Evolutionary conservation across 2,329 filamentous ascomycete species (phyloP).

Genomic region (Aspergillus sp.): DNA sequence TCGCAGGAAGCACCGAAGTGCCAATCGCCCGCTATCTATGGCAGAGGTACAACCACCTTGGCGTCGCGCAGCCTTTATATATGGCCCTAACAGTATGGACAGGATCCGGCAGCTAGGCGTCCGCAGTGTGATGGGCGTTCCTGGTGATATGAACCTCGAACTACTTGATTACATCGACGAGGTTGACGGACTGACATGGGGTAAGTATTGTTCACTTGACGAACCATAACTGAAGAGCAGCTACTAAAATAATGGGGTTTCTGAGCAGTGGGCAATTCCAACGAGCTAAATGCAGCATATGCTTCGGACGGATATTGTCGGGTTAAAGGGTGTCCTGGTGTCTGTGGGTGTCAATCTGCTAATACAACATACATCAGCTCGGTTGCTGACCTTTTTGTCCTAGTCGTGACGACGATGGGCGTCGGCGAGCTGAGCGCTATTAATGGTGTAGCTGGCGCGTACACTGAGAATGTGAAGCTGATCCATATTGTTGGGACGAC

Average conservation of each 20-base stretch:
- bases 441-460: slow-evolving; percentile 70
- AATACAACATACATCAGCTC: background rate
- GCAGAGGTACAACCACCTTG: too few species aligned
- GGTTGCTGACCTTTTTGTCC: too few species aligned
- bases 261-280: slow-evolving; percentile 3
- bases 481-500: slow-evolving; percentile 59
- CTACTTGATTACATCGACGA: slow-evolving; percentile 8
- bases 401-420: slow-evolving; percentile 70
- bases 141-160: slow-evolving; percentile 8
- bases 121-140: slow-evolving; percentile 2
- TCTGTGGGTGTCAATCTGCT: background rate
- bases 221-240: background rate
- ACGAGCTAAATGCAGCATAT: slow-evolving; percentile 8
- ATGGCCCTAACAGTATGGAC: too few species aligned
- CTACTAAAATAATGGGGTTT: too few species aligned
- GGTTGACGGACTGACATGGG: background rate
- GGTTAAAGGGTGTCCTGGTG: slow-evolving; percentile 5
- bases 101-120: slow-evolving; percentile 2
- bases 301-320: slow-evolving; percentile 5
- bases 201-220: background rate
- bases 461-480: slow-evolving; percentile 67
- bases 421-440: slow-evolving; percentile 65
- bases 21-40: too few species aligned
- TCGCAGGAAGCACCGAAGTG: too few species aligned
- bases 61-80: too few species aligned